A percentile compares a stretch with the other conserved stretches of the same genome.
These are phyloP conservation scores for Graphium sp. DNA, from an alignment of 2,329 filamentous ascomycete genomes.

Conservation along the genomic window DNA sequence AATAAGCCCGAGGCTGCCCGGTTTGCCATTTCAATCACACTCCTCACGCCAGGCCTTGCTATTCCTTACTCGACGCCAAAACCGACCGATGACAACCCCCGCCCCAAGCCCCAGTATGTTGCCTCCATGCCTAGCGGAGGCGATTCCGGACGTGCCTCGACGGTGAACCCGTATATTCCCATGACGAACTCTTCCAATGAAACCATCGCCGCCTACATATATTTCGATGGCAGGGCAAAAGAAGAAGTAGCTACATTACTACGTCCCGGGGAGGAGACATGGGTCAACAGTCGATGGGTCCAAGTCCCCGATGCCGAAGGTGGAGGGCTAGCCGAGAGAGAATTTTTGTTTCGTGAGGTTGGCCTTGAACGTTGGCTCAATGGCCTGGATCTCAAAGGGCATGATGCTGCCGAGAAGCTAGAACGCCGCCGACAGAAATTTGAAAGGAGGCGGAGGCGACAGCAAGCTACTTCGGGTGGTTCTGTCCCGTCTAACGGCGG, in stretches of 20 bases:
- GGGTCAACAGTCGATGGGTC: constrained; percentile 98
- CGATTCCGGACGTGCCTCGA: constrained; percentile 26
- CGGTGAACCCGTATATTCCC: constrained; percentile 75
- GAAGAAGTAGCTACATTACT: constrained; percentile 94
- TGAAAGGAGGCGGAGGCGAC: constrained; percentile 48
- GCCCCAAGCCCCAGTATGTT: constrained; percentile 69
- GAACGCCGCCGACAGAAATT: constrained; percentile 78
- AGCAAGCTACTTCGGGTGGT: no score
- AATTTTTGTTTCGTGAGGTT: constrained; percentile 94
- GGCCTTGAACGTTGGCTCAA: constrained; percentile 94
- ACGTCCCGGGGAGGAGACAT: constrained; percentile 87
- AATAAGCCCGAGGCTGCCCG: constrained; percentile 82
- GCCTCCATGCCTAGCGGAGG: constrained; percentile 46
- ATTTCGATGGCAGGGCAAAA: constrained; percentile 89
- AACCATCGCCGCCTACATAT: constrained; percentile 96
- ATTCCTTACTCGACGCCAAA: constrained; percentile 90
- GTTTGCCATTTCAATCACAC: constrained; percentile 95
- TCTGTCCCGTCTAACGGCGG: no score
- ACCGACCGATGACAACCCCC: constrained; percentile 55
- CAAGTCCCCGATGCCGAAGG: constrained; percentile 83
- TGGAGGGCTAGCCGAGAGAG: constrained; percentile 84
- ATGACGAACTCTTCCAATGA: constrained; percentile 89
- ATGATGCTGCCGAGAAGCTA: constrained; percentile 75
- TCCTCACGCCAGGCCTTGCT: constrained; percentile 73
- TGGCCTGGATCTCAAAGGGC: constrained; percentile 83